phyloP scores from a whole-genome alignment of 768 basidiomycete species.

The Hydnum rufescens region DNA sequence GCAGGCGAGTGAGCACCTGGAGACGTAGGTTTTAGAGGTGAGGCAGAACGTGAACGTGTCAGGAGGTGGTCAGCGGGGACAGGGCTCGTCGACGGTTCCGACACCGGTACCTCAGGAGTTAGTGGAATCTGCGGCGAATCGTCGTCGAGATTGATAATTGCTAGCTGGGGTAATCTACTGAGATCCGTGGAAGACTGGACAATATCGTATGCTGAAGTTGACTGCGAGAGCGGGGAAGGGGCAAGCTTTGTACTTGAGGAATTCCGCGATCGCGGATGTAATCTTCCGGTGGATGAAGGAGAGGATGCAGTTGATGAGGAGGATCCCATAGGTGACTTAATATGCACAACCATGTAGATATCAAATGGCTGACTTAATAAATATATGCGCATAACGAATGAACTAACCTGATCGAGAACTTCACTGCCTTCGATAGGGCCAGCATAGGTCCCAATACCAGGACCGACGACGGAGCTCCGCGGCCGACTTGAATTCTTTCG shows the following conservation, averaged over 20 bases:
- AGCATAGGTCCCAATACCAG: conserved; percentile 1
- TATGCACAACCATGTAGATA: too few relatives aligned
- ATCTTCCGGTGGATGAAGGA: neutral
- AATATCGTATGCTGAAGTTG: neutral
- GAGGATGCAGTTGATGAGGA: neutral
- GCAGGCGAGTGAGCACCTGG: neutral
- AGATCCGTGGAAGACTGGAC: neutral
- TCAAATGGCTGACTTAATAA: neutral
- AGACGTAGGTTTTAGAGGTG: neutral
- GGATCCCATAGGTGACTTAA: neutral
- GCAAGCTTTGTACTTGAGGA: neutral
- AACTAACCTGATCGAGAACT: neutral
- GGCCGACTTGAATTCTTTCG: conserved; percentile 1
- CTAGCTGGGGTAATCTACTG: neutral
- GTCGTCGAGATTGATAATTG: too few relatives aligned
- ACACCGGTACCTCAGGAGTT: too few relatives aligned
- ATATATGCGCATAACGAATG: neutral
- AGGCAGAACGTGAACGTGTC: too few relatives aligned
- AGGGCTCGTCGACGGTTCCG: too few relatives aligned
- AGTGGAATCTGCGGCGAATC: too few relatives aligned
- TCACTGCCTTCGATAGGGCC: neutral
- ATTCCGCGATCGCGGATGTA: neutral
- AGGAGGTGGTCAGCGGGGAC: too few relatives aligned
- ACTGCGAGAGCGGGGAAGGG: neutral
- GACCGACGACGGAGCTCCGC: neutral